These are phyloP conservation scores for Fraxinus cuspidata DNA, from an alignment of 257 asterid species.

Conservation along the genomic window DNA sequence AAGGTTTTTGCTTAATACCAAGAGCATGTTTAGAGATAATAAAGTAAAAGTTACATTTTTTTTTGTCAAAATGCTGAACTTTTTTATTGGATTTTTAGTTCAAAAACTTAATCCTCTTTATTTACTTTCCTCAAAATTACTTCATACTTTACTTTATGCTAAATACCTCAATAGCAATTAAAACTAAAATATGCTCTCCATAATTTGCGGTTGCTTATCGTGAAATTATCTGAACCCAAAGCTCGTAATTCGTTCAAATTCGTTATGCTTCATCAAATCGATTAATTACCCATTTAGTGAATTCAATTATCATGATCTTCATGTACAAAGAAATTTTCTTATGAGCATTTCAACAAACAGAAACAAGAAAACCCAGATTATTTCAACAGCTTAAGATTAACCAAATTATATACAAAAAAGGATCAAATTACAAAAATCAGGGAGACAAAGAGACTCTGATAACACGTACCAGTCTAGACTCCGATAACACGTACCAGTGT, in stretches of 20 bases:
- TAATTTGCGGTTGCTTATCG: neutral
- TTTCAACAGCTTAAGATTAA: too few relatives aligned
- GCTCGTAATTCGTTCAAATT: neutral
- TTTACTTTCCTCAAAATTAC: too few relatives aligned
- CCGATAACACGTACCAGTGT: constrained; percentile 8
- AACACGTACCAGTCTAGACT: constrained; percentile 18
- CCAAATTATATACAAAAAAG: neutral
- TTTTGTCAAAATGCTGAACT: neutral
- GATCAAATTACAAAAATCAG: neutral
- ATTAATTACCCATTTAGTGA: constrained; percentile 15
- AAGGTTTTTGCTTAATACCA: too few relatives aligned
- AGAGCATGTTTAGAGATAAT: too few relatives aligned
- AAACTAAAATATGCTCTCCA: neutral
- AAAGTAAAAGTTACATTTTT: neutral
- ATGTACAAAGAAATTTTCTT: neutral
- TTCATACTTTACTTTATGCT: neutral
- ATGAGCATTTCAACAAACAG: constrained; percentile 9
- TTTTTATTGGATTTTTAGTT: neutral
- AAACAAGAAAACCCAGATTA: neutral
- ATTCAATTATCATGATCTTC: neutral
- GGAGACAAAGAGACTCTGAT: neutral
- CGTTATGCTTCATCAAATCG: neutral
- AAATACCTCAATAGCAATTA: neutral
- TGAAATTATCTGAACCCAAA: constrained; percentile 1
- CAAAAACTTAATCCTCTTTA: neutral